Evolutionary conservation across 345 rosid genomes (phyloP).

Genomic region (Corchorus olitorius): DNA sequence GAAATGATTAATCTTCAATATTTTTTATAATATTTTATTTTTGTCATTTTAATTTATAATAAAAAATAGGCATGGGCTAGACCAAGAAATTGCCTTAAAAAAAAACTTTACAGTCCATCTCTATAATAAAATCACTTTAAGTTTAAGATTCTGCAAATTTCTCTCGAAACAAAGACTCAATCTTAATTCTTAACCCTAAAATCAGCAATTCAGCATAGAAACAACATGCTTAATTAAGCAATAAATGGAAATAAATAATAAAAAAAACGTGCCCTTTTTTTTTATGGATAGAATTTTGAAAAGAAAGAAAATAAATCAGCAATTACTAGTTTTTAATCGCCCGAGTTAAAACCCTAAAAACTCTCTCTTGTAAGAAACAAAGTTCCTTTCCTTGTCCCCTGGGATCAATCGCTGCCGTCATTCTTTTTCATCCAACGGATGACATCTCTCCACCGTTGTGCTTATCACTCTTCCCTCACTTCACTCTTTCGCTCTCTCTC

Average conservation of each 20-base stretch:
- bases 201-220: neutral
- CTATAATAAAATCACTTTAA: no score
- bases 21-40: no score
- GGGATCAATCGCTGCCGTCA: conserved; percentile 40
- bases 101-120: no score
- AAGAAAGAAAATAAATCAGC: neutral
- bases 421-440: conserved; percentile 36
- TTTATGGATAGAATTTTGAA: neutral
- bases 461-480: conserved; percentile 44
- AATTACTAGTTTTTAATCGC: conserved; percentile 15
- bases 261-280: neutral
- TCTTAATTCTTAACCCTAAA: no score
- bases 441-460: conserved; percentile 26
- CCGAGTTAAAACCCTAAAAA: conserved; percentile 48
- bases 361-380: conserved; percentile 24
- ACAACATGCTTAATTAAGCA: neutral
- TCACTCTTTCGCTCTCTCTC: conserved; percentile 13
- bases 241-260: neutral
- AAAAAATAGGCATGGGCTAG: no score
- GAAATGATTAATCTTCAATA: no score
- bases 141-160: no score
- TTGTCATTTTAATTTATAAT: no score
- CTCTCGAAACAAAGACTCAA: no score
- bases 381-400: conserved; percentile 19
- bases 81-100: no score